Evolutionary conservation across 805 yeast species (phyloP).

Genomic region (Metschnikowia noctiluminum): DNA sequence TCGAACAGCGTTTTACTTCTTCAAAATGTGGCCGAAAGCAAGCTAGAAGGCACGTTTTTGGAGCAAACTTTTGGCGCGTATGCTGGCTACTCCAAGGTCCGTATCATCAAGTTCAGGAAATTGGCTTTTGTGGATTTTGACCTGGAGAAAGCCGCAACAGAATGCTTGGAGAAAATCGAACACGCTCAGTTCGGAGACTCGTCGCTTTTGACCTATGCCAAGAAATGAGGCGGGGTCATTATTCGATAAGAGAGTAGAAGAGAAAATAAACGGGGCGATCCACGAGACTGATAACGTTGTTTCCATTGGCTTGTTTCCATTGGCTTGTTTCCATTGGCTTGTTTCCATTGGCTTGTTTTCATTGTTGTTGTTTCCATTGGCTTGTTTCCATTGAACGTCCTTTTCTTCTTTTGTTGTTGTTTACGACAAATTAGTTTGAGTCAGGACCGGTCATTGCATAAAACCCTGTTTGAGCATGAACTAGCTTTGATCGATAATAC

Average conservation of each 20-base stretch:
- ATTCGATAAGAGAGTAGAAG: no score
- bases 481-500: no score
- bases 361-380: no score
- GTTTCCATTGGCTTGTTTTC: background rate
- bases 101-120: constrained; percentile 62
- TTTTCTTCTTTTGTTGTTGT: background rate
- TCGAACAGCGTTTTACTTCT: constrained; percentile 70
- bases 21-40: constrained; percentile 56
- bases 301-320: background rate
- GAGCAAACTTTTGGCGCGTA: constrained; percentile 43
- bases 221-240: no score
- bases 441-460: no score
- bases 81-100: constrained; percentile 63
- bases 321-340: no score
- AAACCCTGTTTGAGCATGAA: no score
- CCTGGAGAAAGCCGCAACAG: constrained; percentile 47
- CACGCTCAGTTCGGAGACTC: constrained; percentile 19
- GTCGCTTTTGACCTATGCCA: constrained; percentile 32
- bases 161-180: constrained; percentile 21
- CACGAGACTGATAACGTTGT: no score
- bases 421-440: no score
- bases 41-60: constrained; percentile 28
- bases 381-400: background rate
- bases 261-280: constrained; percentile 18
- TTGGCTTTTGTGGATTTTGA: constrained; percentile 83